Percentiles rank a stretch among this genome's conserved stretches.
These are phyloP conservation scores for Candida sanyiensis DNA, from an alignment of 805 yeast genomes.

Conservation along the genomic window DNA sequence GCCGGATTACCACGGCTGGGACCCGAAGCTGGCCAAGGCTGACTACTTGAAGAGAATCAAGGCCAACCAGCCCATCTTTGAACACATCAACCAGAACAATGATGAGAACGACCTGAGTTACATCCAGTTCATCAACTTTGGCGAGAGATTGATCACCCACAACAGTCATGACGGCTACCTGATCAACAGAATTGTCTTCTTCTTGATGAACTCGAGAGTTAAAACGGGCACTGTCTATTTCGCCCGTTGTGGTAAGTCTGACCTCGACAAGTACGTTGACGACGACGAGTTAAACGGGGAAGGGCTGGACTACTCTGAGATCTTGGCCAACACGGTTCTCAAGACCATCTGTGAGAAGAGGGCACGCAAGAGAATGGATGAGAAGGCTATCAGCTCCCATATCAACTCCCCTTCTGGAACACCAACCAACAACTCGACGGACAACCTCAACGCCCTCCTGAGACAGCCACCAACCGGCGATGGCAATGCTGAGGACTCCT, in stretches of 20 bases:
- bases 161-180: constrained; percentile 83
- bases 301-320: constrained; percentile 63
- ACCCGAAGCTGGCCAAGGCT: constrained; percentile 61
- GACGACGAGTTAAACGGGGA: constrained; percentile 80
- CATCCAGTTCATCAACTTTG: constrained; percentile 86
- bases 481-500: constrained; percentile 52
- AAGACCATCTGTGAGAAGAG: constrained; percentile 29
- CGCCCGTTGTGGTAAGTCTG: constrained; percentile 67
- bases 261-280: constrained; percentile 48
- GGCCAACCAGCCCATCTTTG: constrained; percentile 62
- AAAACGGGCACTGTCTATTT: constrained; percentile 88
- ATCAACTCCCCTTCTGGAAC: constrained; percentile 2
- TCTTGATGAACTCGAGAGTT: constrained; percentile 84
- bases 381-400: constrained; percentile 6
- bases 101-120: constrained; percentile 53
- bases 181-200: constrained; percentile 85
- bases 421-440: constrained; percentile 15
- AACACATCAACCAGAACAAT: constrained; percentile 50
- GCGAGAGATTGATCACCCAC: constrained; percentile 74
- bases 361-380: constrained; percentile 4
- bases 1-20: constrained; percentile 81
- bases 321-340: constrained; percentile 53
- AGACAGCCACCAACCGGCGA: constrained; percentile 43
- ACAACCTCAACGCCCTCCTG: constrained; percentile 12
- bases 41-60: constrained; percentile 74